Conservation (phyloP, 306 rosid species). For the Begonia masoniana region DNA sequence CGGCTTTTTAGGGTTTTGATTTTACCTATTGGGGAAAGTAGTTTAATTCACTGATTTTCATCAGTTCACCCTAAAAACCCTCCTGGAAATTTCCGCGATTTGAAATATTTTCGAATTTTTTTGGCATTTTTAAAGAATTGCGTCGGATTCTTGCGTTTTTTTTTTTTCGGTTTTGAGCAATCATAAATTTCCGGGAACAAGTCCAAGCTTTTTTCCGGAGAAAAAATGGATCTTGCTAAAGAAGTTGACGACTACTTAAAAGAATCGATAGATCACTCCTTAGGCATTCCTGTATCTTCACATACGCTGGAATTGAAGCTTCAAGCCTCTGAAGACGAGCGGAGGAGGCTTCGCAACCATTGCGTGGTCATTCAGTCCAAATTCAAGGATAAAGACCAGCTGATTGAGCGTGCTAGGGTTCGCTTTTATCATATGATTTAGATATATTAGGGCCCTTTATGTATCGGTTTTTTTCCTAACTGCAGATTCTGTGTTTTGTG, state of each 20-base stretch:
- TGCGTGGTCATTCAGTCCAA: conserved; percentile 25
- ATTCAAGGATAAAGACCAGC: conserved; percentile 50
- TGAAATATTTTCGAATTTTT: background rate
- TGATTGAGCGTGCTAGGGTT: conserved; percentile 53
- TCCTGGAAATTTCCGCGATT: background rate
- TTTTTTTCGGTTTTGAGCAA: conserved; percentile 4
- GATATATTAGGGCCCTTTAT: background rate
- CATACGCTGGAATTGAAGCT: conserved; percentile 50
- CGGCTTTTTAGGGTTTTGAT: conserved; percentile 4
- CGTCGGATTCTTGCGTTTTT: conserved; percentile 2
- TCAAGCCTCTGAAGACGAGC: conserved; percentile 45
- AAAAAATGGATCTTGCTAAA: conserved; percentile 42
- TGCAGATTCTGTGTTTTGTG: background rate
- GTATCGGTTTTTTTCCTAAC: background rate
- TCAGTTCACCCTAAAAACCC: background rate
- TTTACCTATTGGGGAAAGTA: background rate
- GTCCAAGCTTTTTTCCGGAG: too few relatives aligned
- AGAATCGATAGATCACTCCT: conserved; percentile 39
- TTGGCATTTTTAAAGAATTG: background rate
- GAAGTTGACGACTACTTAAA: conserved; percentile 42
- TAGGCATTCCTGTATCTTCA: conserved; percentile 43
- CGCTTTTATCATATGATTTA: background rate
- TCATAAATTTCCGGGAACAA: conserved; percentile 10
- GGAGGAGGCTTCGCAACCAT: conserved; percentile 35
- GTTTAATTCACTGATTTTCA: background rate